Conservation (phyloP, 169 alveolate genomes). For the Plasmodium cynomolgi region DNA sequence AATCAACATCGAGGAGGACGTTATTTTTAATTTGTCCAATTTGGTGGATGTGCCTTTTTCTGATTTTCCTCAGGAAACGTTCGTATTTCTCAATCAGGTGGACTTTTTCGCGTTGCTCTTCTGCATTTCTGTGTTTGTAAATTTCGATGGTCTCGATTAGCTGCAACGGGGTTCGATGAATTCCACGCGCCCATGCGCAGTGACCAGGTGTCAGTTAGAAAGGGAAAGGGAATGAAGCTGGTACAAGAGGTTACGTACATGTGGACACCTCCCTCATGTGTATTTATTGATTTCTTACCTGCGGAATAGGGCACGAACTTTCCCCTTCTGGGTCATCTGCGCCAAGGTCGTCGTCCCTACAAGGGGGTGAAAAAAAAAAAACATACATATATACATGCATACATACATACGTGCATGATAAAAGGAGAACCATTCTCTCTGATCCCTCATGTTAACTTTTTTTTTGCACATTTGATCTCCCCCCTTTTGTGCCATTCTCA, state of each 20-base stretch:
- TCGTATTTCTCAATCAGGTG: conserved; percentile 39
- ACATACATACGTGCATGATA: background rate
- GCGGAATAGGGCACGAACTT: background rate
- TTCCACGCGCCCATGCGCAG: background rate
- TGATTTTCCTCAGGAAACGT: conserved; percentile 30
- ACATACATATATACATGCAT: background rate
- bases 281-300: background rate
- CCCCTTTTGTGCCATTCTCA: background rate
- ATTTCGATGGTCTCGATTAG: conserved; percentile 52
- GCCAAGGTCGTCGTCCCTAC: background rate
- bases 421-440: background rate
- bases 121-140: conserved; percentile 52
- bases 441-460: background rate
- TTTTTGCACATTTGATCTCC: background rate
- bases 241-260: background rate
- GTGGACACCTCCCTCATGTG: background rate
- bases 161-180: background rate
- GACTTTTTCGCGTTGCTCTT: conserved; percentile 29
- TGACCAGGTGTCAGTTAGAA: background rate
- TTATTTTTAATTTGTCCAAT: conserved; percentile 62
- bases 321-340: background rate
- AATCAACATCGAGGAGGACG: conserved; percentile 62
- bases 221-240: background rate
- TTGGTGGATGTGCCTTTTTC: conserved; percentile 40
- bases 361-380: background rate